phyloP scores from a whole-genome alignment of 2,329 filamentous ascomycete genomes.

The Talaromyces atroroseus region DNA sequence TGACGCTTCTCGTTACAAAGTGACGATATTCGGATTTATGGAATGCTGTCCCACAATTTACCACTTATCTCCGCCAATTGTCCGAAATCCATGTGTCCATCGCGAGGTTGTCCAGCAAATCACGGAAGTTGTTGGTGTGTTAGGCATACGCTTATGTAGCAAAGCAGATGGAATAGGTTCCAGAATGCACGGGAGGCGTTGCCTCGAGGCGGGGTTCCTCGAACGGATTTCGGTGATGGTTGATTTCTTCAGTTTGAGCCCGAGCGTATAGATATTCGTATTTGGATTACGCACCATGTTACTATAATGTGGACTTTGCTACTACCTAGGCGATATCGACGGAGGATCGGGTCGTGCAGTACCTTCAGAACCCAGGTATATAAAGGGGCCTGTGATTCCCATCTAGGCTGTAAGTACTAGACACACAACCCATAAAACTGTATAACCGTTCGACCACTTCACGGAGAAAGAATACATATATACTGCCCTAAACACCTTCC shows the following conservation, averaged over 20 bases:
- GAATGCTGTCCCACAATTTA: neutral
- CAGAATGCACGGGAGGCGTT: neutral
- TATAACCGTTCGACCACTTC: neutral
- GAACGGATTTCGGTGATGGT: neutral
- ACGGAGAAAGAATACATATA: neutral
- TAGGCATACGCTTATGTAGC: neutral
- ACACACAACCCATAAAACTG: neutral
- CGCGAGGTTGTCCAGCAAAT: neutral
- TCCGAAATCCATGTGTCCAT: neutral
- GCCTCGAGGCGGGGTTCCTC: too few species aligned
- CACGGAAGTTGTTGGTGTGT: neutral
- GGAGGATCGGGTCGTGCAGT: neutral
- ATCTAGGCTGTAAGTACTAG: neutral
- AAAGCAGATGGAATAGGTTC: neutral
- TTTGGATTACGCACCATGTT: too few species aligned
- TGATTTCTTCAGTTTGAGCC: neutral
- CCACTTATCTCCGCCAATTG: neutral
- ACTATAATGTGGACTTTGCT: too few species aligned
- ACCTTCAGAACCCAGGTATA: neutral
- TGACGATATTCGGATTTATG: neutral
- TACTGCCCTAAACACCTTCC: neutral
- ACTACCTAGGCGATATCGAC: too few species aligned
- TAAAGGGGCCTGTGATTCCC: neutral
- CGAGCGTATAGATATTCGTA: too few species aligned
- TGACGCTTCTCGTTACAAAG: neutral